Evolutionary conservation across 2,329 filamentous ascomycete species (phyloP).

Genomic region (Apiospora hydei): DNA sequence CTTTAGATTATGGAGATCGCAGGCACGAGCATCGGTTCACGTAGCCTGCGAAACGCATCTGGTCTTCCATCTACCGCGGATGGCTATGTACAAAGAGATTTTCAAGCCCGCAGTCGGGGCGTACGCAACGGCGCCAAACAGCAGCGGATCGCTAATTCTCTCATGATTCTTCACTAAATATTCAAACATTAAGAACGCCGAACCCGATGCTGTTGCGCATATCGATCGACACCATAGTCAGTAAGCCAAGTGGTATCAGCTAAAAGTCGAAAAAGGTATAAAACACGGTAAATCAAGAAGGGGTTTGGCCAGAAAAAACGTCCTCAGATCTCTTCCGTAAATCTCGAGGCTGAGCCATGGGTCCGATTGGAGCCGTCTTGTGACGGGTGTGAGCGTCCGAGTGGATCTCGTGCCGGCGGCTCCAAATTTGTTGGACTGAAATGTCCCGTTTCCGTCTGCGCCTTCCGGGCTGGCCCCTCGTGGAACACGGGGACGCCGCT

Average conservation of each 20-base stretch:
- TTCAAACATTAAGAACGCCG: conserved; percentile 37
- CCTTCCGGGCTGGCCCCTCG: conserved; percentile 70
- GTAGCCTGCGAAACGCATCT: conserved; percentile 1
- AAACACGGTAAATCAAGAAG: conserved; percentile 25
- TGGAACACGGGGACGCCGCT: conserved; percentile 68
- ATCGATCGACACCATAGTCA: conserved; percentile 33
- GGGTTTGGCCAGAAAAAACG: conserved; percentile 25
- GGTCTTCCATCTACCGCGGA: conserved; percentile 15
- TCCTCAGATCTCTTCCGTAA: conserved; percentile 50
- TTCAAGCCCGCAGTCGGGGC: not conserved
- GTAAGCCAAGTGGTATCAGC: conserved; percentile 40
- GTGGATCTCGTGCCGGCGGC: conserved; percentile 42
- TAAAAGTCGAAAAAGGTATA: conserved; percentile 33
- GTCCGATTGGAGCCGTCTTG: conserved; percentile 44
- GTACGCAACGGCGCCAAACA: conserved; percentile 17
- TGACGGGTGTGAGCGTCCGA: conserved; percentile 47
- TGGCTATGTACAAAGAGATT: conserved; percentile 25
- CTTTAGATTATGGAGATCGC: conserved; percentile 22
- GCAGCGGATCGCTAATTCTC: conserved; percentile 24
- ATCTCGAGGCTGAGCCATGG: conserved; percentile 46
- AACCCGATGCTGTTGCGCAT: conserved; percentile 36
- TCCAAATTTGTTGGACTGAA: conserved; percentile 46
- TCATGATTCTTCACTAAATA: conserved; percentile 31
- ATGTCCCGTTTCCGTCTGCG: conserved; percentile 62
- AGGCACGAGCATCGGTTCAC: not conserved